Conservation (phyloP, 2,329 filamentous ascomycete species). For the Sarocladium strictum region DNA sequence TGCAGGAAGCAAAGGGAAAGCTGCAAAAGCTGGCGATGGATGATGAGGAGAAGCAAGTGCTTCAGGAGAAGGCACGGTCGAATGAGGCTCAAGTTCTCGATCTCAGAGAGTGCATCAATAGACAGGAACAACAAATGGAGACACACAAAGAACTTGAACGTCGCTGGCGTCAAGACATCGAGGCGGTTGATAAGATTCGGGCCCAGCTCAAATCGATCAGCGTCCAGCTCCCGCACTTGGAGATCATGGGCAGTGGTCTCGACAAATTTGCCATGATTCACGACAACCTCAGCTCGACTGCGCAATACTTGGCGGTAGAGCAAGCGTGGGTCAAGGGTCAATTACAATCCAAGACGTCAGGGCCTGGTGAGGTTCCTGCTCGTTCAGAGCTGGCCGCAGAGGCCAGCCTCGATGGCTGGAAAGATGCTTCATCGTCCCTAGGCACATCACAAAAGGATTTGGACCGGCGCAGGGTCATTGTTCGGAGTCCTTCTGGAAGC, state of each 20-base stretch:
- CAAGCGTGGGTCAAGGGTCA: slow-evolving; percentile 23
- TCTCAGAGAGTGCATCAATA: not conserved
- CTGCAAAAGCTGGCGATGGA: not conserved
- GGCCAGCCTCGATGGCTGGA: no score
- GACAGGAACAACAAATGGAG: slow-evolving; percentile 12
- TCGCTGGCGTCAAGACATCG: slow-evolving; percentile 23
- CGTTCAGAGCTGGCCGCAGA: not conserved
- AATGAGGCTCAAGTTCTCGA: not conserved
- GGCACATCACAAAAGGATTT: slow-evolving; percentile 11
- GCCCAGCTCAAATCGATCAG: slow-evolving; percentile 19
- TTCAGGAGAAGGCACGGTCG: slow-evolving; percentile 16
- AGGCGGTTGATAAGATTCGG: slow-evolving; percentile 19
- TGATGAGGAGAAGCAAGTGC: not conserved
- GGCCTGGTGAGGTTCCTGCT: not conserved
- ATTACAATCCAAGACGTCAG: slow-evolving; percentile 11
- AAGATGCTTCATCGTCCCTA: not conserved
- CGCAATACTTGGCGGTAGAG: slow-evolving; percentile 22
- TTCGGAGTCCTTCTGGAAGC: slow-evolving; percentile 23
- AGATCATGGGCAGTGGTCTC: slow-evolving; percentile 19
- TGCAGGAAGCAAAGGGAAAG: slow-evolving; percentile 13
- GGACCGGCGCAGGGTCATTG: slow-evolving; percentile 23
- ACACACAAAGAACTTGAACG: slow-evolving; percentile 16
- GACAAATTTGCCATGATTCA: slow-evolving; percentile 22
- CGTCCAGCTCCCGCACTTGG: slow-evolving; percentile 18
- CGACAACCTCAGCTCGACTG: slow-evolving; percentile 22